Evolutionary conservation across 768 basidiomycete species (phyloP).

Genomic region (Jaapia argillacea): DNA sequence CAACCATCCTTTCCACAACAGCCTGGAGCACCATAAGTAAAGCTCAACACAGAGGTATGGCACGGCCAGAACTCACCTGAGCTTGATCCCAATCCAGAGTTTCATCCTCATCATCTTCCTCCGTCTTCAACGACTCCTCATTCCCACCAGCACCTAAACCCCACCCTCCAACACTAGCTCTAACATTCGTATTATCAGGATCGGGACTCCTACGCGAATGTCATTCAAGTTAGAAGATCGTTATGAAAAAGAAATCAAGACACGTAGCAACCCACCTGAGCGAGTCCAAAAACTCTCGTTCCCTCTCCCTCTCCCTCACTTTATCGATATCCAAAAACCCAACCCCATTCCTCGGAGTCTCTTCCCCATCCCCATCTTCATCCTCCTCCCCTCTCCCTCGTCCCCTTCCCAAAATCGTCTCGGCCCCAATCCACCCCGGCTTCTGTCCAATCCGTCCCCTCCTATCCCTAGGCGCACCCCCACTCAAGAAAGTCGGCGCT

Average conservation of each 20-base stretch:
- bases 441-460: conserved; percentile 66
- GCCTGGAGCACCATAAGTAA: no score
- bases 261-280: no score
- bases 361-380: conserved; percentile 32
- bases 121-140: conserved; percentile 37
- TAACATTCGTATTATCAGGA: conserved; percentile 24
- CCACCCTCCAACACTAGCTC: conserved; percentile 63
- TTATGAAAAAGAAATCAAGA: no score
- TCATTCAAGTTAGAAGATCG: no score
- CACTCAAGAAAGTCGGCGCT: conserved; percentile 37
- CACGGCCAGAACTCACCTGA: conserved; percentile 36
- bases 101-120: conserved; percentile 33
- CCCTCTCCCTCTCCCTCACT: no score
- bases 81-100: conserved; percentile 60
- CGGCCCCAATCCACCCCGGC: background rate
- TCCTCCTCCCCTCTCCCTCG: conserved; percentile 7
- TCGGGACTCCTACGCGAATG: conserved; percentile 45
- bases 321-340: conserved; percentile 30
- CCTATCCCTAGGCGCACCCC: conserved; percentile 65
- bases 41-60: background rate
- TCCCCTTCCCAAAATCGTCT: background rate
- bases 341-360: conserved; percentile 38
- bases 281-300: conserved; percentile 48
- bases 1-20: conserved; percentile 49
- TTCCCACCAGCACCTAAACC: conserved; percentile 43